Conservation (phyloP, 495 filamentous ascomycete genomes). For the Aspergillus diversus region DNA sequence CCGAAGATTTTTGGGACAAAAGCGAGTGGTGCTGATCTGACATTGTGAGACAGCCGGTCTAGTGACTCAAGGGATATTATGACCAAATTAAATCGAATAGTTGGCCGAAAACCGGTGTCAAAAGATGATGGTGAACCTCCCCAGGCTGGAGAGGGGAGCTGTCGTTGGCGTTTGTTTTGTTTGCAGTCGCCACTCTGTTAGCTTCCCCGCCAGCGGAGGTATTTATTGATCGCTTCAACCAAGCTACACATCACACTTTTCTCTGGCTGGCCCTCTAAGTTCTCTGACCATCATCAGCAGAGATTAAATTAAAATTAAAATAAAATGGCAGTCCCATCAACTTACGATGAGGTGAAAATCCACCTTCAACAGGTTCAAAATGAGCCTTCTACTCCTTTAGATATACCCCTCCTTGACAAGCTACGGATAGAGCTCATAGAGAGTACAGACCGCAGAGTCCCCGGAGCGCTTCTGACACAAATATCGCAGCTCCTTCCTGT, state of each 20-base stretch:
- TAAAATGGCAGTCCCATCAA: slow-evolving; percentile 44
- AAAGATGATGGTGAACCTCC: slow-evolving; percentile 11
- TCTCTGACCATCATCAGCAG: too few relatives aligned
- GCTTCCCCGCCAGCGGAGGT: slow-evolving; percentile 23
- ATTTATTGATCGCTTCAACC: neutral
- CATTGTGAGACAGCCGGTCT: slow-evolving; percentile 19
- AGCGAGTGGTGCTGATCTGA: slow-evolving; percentile 51
- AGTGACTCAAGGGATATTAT: neutral
- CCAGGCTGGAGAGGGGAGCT: slow-evolving; percentile 10
- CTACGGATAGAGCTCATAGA: slow-evolving; percentile 47
- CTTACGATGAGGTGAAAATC: slow-evolving; percentile 40
- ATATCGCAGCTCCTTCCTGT: slow-evolving; percentile 51
- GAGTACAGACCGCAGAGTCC: slow-evolving; percentile 38
- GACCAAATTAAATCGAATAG: neutral
- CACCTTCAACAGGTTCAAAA: slow-evolving; percentile 43
- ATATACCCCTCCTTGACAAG: slow-evolving; percentile 43
- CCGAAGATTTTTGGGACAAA: slow-evolving; percentile 68
- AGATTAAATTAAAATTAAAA: too few relatives aligned
- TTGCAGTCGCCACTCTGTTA: slow-evolving; percentile 23
- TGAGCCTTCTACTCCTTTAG: slow-evolving; percentile 41
- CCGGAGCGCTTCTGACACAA: slow-evolving; percentile 46
- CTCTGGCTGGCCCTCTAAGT: too few relatives aligned
- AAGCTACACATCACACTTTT: too few relatives aligned
- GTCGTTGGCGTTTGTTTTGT: slow-evolving; percentile 29
- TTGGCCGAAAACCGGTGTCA: neutral